Conservation (phyloP, 108 stramenopile species). For the Heterococcus sp. region DNA sequence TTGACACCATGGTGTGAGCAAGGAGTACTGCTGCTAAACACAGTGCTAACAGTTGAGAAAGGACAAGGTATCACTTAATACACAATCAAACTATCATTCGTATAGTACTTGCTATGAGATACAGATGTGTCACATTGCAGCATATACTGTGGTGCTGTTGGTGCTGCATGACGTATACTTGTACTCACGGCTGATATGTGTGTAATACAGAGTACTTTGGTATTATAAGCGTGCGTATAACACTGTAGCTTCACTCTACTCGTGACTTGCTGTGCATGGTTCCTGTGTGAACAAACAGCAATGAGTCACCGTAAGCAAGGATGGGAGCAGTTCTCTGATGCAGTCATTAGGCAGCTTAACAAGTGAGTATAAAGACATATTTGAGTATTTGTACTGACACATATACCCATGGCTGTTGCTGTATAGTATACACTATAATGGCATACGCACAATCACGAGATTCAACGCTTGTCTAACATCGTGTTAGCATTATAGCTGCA, state of each 20-base stretch:
- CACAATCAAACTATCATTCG: too few relatives aligned
- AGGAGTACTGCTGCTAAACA: slow-evolving; percentile 93
- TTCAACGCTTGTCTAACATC: background rate
- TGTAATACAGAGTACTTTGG: too few relatives aligned
- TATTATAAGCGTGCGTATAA: too few relatives aligned
- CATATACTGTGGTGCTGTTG: too few relatives aligned
- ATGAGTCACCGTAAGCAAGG: slow-evolving; percentile 62
- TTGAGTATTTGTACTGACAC: background rate
- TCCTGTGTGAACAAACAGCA: background rate
- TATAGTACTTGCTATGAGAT: too few relatives aligned
- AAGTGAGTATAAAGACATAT: slow-evolving; percentile 9
- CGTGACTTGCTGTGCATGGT: too few relatives aligned
- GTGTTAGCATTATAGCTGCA: background rate
- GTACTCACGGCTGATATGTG: too few relatives aligned
- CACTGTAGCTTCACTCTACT: too few relatives aligned
- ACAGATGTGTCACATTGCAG: too few relatives aligned
- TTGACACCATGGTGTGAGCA: slow-evolving; percentile 59
- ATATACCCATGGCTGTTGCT: background rate
- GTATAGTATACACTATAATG: background rate
- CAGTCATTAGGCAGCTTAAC: slow-evolving; percentile 70
- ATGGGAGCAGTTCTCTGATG: slow-evolving; percentile 96
- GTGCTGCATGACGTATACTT: too few relatives aligned
- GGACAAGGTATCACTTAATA: too few relatives aligned
- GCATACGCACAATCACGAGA: background rate
- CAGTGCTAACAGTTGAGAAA: slow-evolving; percentile 81